Evolutionary conservation across 306 rosid species (phyloP), one percentile per base, ranked within the genome.

Genomic region (Oxytropis ochrocephala): DNA sequence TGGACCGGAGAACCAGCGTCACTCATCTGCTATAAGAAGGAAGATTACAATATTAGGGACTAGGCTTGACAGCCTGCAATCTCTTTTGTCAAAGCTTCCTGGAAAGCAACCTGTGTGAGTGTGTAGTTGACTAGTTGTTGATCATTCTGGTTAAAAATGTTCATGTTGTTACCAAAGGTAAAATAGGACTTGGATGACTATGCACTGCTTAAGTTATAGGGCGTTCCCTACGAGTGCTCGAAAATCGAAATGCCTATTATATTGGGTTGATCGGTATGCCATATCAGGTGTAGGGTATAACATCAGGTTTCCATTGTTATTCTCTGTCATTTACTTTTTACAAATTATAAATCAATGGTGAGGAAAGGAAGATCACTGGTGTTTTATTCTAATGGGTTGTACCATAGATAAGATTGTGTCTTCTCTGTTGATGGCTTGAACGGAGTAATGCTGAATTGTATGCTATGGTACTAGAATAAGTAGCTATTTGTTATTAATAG

Each of bases 31-130:
- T 63, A 89, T 89, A 47, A 85, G 98, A 75, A 87, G 96, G 84
- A 92, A 92, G 86, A 89, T 83, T 70, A 89, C 98, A 46, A 89
- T 92, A 79, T 76, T 92, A 54, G 96, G 95, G 80, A 89, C 98
- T 35, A 86, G 98, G 78, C 92, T 92, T 76, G 98, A 92, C 79
- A 84, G 92, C 81, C 85, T 92, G 82, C 87, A 82, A 70, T 84
- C 91, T 69, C 87, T 87, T 75, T 71, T 92, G 77, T 77, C 87
- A 10, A 84, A 86, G 80, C 95, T 84, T 83, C 97, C 93, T 24
- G 97, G 89, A 74, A 92, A 89, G 65, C 96, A 84, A 54, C 83
- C 88, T 32, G 79, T 87, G 98, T 92, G 79, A 89, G 96, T 83
- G 64, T 39, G 65, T 48, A 56, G n/a, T 21, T 19, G 35, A 46